Evolutionary conservation across 257 asterid species (phyloP).

Genomic region (Fraxinus pennsylvanica): DNA sequence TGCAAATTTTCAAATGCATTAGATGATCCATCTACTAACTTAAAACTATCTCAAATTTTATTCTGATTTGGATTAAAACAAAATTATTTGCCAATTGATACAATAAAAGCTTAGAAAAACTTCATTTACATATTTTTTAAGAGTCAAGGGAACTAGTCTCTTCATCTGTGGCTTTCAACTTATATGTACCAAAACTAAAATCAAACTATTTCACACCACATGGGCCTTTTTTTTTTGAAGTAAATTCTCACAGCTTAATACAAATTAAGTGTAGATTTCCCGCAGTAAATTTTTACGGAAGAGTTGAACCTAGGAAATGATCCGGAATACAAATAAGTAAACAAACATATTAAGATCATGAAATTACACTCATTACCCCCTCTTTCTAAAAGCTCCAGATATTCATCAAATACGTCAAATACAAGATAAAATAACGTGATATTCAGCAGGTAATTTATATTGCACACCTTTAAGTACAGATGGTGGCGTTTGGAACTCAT

Average conservation of each 20-base stretch:
- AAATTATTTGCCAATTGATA: background rate
- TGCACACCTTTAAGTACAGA: slow-evolving; percentile 72
- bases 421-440: background rate
- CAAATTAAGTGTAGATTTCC: too few relatives aligned
- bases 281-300: background rate
- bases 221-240: background rate
- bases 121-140: background rate
- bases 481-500: slow-evolving; percentile 80
- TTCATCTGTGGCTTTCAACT: background rate
- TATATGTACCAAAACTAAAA: background rate
- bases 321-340: background rate
- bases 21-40: background rate
- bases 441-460: slow-evolving; percentile 4
- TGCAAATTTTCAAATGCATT: background rate
- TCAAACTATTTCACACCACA: background rate
- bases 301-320: background rate
- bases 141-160: background rate
- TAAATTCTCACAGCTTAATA: background rate
- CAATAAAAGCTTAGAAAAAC: background rate
- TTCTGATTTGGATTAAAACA: background rate
- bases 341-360: background rate
- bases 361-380: background rate
- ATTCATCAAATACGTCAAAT: background rate
- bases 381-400: background rate
- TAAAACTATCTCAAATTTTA: background rate